These are phyloP conservation scores for Echites panduratus DNA, from an alignment of 257 asterid species.

Conservation along the genomic window DNA sequence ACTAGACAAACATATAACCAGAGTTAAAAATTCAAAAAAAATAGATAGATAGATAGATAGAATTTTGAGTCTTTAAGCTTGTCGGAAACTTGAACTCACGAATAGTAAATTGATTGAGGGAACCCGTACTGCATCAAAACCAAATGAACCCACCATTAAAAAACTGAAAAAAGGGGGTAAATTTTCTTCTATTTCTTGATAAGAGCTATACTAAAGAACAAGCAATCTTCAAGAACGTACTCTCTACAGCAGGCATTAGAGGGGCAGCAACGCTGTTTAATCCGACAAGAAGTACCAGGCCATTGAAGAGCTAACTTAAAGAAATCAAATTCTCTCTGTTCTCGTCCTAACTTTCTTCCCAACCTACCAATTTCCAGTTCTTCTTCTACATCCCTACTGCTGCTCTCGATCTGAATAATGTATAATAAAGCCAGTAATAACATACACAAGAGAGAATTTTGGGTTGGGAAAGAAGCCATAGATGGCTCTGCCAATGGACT, in stretches of 20 bases:
- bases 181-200: background rate
- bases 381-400: conserved; percentile 29
- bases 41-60: no score
- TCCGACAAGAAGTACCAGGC: conserved; percentile 74
- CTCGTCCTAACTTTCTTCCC: conserved; percentile 18
- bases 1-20: background rate
- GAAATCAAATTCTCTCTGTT: conserved; percentile 74
- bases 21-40: background rate
- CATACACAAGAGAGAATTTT: conserved; percentile 23
- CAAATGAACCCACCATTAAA: conserved; percentile 13
- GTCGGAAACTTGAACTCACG: conserved; percentile 50
- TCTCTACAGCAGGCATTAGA: conserved; percentile 76
- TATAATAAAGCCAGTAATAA: conserved; percentile 33
- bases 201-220: background rate
- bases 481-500: conserved; percentile 24
- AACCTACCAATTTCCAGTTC: conserved; percentile 6
- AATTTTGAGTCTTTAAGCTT: background rate
- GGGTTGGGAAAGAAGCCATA: conserved; percentile 41
- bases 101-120: conserved; percentile 64
- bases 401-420: conserved; percentile 25
- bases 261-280: conserved; percentile 52
- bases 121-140: conserved; percentile 54
- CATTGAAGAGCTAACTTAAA: conserved; percentile 73
- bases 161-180: background rate
- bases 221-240: conserved; percentile 26